Evolutionary conservation across 1,284 basidiomycete genomes (phyloP), one percentile per base, ranked within the genome.

Genomic region (Sanghuangporus sanghuang): DNA sequence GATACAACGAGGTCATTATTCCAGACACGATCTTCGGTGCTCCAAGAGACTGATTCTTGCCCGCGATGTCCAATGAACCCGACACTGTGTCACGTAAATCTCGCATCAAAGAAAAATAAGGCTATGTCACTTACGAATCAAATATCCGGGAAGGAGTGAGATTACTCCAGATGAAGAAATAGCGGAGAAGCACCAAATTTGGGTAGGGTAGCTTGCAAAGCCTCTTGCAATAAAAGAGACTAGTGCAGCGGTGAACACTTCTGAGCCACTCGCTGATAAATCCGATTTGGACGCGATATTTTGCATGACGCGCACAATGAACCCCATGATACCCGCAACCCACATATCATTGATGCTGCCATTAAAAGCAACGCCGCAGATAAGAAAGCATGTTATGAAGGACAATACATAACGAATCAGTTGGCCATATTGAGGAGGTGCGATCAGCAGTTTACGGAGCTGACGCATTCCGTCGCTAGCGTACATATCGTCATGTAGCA

Each of bases 1-100:
- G 75, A 74, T 94, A 94, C n/a, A 95, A 78, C 0, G 92, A 93
- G 71, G 94, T 95, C 59, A 95, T 94, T 65, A 95, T 92, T 27
- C 93, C 93, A 57, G 89, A 89, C 2, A 95, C 85, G 56, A 94
- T 91, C 57, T 66, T 66, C 21, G 64, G 64, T 3, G 57, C 50
- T 3, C 64, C 64, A 9, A 66, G 49, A 36, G 56, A 44, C 23
- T 57, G 61, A 70, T 94, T 94, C 74, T 92, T 93, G 0, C 92
- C 93, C 1, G 92, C 92, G 58, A 95, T 78, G 73, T 95, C 93
- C 64, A 95, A 80, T 21, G 92, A 92, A 66, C 91, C 92, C 69
- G 87, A 91, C 68, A 93, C 92, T 93, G 67, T 71, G 67, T 68
- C 56, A 69, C 64, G 18, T 63, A 68, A 38, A 23, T 5, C 54